Base-by-base conservation (phyloP, 352 stramenopile species). In the Elongisporangium prolatum region DNA sequence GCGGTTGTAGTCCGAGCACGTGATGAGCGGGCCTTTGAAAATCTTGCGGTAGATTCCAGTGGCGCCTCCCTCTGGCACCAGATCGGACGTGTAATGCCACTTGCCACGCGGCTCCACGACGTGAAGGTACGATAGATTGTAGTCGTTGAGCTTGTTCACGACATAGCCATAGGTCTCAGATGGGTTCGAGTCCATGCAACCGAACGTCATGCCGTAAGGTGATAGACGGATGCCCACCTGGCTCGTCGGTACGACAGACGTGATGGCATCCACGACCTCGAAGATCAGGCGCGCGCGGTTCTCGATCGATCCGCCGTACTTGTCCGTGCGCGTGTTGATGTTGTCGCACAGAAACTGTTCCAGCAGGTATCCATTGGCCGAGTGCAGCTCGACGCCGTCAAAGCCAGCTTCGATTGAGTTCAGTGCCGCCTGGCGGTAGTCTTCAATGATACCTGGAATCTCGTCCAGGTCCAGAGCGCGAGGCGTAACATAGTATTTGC, bases 361-460 rank as follows among this genome's bases (percentile, higher is more conserved):
- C 48, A 97, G 64, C 25, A 98, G 65, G 58, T 97, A 98, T 9
- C 89, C 92, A 59, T 98, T 96, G 6, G 87, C 91, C 37, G 40
- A 71, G 70, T 97, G 92, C 48, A 98, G 68, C 58, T 97, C 88
- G 13, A 74, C 59, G 13, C 67, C 67, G 37, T 74, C 63, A 18
- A 74, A 74, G 2, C 67, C 67, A 3, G 53, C 97, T 66, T 49
- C 88, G 79, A 68, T 91, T 66, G 70, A 96, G 18, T 80, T 78
- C 48, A 69, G 52, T 0, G 89, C 80, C 9, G 69, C 83, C 49
- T 78, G 64, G 25, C 74, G 72, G 72, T 84, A 97, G 54, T 93
- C 77, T 48, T 88, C 40, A 8, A 95, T 74, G 24, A 83, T 74
- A 5, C 61, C 50, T 20, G 75, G 59, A 54, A 97, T 91, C 28